These are phyloP conservation scores for Penicillium atrosanguineum DNA, from an alignment of 495 filamentous ascomycete genomes.

Conservation along the genomic window DNA sequence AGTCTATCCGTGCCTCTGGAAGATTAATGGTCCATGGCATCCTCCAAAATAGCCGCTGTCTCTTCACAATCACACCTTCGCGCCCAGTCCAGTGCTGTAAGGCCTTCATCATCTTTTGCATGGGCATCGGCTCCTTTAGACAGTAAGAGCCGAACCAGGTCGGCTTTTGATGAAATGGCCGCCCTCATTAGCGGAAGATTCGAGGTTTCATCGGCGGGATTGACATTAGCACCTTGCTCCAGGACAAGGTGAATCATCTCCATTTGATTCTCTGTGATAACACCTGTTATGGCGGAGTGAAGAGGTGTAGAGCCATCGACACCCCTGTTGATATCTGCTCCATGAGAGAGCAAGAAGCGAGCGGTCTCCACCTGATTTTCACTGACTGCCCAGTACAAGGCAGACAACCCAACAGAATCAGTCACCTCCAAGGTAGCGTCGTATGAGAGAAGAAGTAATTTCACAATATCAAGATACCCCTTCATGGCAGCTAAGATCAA, in stretches of 20 bases:
- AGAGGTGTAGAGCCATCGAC: slow-evolving; percentile 38
- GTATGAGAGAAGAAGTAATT: slow-evolving; percentile 14
- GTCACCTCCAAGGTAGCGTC: slow-evolving; percentile 17
- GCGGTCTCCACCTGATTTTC: slow-evolving; percentile 9
- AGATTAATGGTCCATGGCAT: not conserved
- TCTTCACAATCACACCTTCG: not conserved
- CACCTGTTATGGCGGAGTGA: slow-evolving; percentile 41
- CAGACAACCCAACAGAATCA: slow-evolving; percentile 2
- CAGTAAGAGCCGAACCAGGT: slow-evolving; percentile 5
- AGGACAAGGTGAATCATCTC: slow-evolving; percentile 24
- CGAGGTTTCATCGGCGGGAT: slow-evolving; percentile 9
- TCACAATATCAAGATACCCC: slow-evolving; percentile 9
- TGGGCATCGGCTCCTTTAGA: slow-evolving; percentile 9
- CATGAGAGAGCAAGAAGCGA: slow-evolving; percentile 12
- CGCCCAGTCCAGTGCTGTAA: slow-evolving; percentile 4
- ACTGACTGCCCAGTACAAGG: slow-evolving; percentile 11
- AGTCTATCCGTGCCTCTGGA: no score
- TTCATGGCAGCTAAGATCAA: slow-evolving; percentile 12
- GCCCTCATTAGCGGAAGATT: slow-evolving; percentile 22
- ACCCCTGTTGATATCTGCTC: slow-evolving; percentile 10
- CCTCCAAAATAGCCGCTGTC: not conserved
- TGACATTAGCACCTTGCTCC: slow-evolving; percentile 17
- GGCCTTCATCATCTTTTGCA: not conserved
- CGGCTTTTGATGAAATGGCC: not conserved
- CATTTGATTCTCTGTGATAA: slow-evolving; percentile 28